These are phyloP conservation scores for Hyaloperonospora arabidopsidis DNA, from an alignment of 352 stramenopile species.

Conservation along the genomic window DNA sequence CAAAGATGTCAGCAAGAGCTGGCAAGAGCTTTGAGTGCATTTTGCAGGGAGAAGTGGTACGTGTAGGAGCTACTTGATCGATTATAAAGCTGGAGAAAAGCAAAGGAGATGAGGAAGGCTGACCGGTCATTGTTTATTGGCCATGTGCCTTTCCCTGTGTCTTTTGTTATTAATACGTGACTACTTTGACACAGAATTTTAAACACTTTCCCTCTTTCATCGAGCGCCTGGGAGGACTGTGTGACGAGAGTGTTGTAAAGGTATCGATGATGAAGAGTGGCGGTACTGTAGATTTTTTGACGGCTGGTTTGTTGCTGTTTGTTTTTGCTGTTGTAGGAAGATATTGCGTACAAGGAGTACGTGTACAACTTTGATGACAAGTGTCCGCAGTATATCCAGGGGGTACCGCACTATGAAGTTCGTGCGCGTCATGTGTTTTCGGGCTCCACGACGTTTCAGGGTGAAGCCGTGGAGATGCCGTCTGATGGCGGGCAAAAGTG, in stretches of 20 bases:
- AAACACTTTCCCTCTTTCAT: conserved; percentile 79
- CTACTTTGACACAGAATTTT: conserved; percentile 41
- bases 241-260: conserved; percentile 77
- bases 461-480: conserved; percentile 66
- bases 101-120: no score
- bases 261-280: conserved; percentile 14
- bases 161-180: not conserved
- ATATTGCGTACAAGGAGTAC: conserved; percentile 86
- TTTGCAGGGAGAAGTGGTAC: conserved; percentile 73
- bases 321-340: conserved; percentile 32
- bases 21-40: conserved; percentile 81
- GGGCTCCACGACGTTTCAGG: conserved; percentile 72
- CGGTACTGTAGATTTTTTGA: not conserved
- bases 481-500: conserved; percentile 75
- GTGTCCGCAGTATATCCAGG: conserved; percentile 80
- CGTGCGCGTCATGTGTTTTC: conserved; percentile 77
- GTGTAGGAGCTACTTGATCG: no score
- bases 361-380: conserved; percentile 87
- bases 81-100: no score
- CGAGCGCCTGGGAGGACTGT: conserved; percentile 66
- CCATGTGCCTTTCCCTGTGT: not conserved
- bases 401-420: conserved; percentile 77
- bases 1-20: conserved; percentile 41
- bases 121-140: no score
- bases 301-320: not conserved